Conservation (phyloP, 1,284 basidiomycete genomes). For the Athelia psychrophila region DNA sequence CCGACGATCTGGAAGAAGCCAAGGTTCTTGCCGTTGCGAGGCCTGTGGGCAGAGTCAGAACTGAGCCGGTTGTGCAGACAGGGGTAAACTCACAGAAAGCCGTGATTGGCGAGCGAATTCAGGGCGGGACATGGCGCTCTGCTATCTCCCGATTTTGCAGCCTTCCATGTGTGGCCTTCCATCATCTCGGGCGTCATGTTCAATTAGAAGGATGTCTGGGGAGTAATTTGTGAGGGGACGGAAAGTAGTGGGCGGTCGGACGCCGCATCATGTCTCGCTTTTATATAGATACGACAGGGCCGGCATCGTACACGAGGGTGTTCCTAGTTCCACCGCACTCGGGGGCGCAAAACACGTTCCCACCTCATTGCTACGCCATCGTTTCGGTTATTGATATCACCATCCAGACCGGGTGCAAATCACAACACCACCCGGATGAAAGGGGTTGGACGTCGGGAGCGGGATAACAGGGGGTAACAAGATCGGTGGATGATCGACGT, state of each 20-base stretch:
- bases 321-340: too few relatives aligned
- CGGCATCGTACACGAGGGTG: background rate
- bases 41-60: constrained; percentile 26
- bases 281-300: too few relatives aligned
- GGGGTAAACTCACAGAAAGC: constrained; percentile 31
- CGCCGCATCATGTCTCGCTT: too few relatives aligned
- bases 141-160: constrained; percentile 16
- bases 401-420: too few relatives aligned
- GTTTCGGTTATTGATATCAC: too few relatives aligned
- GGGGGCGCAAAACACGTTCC: too few relatives aligned
- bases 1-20: constrained; percentile 37
- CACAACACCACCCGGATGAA: too few relatives aligned
- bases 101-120: constrained; percentile 46
- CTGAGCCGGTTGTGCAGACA: background rate
- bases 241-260: too few relatives aligned
- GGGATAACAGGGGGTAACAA: too few relatives aligned
- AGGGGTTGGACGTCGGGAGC: too few relatives aligned
- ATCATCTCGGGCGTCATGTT: background rate
- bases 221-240: background rate
- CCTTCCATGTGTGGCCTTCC: background rate
- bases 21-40: constrained; percentile 48
- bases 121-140: constrained; percentile 48
- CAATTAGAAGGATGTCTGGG: background rate
- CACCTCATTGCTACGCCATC: too few relatives aligned
- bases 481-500: too few relatives aligned